phyloP scores from a whole-genome alignment of 2,329 filamentous ascomycete species.

The Immersiporthe knoxdaviesiana region DNA sequence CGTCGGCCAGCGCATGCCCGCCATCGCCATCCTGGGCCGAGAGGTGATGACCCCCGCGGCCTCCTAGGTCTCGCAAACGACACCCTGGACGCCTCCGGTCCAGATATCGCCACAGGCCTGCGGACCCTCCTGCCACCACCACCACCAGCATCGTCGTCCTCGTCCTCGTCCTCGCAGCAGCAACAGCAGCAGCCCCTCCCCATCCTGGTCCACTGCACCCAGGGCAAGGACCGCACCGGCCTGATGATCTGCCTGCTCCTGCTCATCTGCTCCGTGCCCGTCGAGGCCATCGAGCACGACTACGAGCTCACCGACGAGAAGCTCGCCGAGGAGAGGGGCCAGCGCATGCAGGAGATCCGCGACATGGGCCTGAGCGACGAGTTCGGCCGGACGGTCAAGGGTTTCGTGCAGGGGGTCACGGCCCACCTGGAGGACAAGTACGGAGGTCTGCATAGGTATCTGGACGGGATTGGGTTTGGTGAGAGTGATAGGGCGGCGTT shows the following conservation, averaged over 20 bases:
- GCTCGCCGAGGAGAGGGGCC: constrained; percentile 63
- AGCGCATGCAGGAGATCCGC: constrained; percentile 68
- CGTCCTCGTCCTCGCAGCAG: constrained; percentile 37
- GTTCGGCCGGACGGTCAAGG: constrained; percentile 68
- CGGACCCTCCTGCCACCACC: constrained; percentile 29
- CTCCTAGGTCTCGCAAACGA: constrained; percentile 71
- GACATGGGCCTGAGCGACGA: constrained; percentile 73
- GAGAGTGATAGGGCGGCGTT: constrained; percentile 46
- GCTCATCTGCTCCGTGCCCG: constrained; percentile 62
- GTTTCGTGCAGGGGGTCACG: constrained; percentile 64
- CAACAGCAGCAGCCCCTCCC: constrained; percentile 53
- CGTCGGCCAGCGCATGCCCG: constrained; percentile 68
- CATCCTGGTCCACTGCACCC: constrained; percentile 78
- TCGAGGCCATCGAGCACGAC: constrained; percentile 68
- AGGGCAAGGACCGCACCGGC: constrained; percentile 85
- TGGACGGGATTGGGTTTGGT: constrained; percentile 64
- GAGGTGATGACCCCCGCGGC: constrained; percentile 75
- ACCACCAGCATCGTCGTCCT: too few species aligned
- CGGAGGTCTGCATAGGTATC: constrained; percentile 68
- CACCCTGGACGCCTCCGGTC: constrained; percentile 68
- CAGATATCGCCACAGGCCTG: constrained; percentile 55
- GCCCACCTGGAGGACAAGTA: constrained; percentile 63
- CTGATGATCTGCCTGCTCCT: constrained; percentile 70
- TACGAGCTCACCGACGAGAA: constrained; percentile 68
- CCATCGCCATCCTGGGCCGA: constrained; percentile 69